Base-by-base conservation (phyloP, 2,329 filamentous ascomycete species). In the Trichoderma sp. region DNA sequence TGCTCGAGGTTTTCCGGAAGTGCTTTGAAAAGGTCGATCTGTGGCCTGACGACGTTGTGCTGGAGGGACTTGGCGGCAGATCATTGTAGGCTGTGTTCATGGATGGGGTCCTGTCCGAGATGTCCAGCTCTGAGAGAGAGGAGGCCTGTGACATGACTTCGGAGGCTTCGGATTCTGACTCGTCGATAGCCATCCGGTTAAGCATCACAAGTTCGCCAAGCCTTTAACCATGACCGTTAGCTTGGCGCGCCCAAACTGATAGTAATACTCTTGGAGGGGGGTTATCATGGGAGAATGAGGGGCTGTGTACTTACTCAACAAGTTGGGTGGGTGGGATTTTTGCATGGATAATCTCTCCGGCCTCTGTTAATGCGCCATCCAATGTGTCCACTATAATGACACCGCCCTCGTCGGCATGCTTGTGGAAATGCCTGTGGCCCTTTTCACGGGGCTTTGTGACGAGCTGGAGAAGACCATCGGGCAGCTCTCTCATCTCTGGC, bases 341-440 rank as follows among this genome's bases (percentile, higher is more conserved):
- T 0, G 92, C 92, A 71, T 92, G 87, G 10, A 96, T 90, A 57
- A 98, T 83, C 80, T 98, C 94, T 0, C 94, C 94, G 0, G 94
- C 91, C 76, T 97, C 92, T 72, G 89, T 89, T 52, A 97, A 77
- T 54, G 90, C 93, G 0, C 91, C 92, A 32, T 92, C 89, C 0
- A 97, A 83, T 10, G 90, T 94, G 74, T 93, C 91, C 5, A 93
- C 91, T 5, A 92, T 84, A 29, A 93, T 83, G 15, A 86, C 88
- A 0, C 87, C 88, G 0, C 88, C 88, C 71, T 91, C 89, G 2
- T 82, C 76, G 0, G 87, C 87, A 70, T 89, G 87, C 73, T 84
- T 91, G 75, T 93, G 90, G 69, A 88, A 88, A 75, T 92, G 89
- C 15, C 84, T 79, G 61, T 83, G 80, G 17, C 79, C 75, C 22